Base-by-base conservation (phyloP, 805 yeast species). In the Sugiyamaella qingdaonensis region DNA sequence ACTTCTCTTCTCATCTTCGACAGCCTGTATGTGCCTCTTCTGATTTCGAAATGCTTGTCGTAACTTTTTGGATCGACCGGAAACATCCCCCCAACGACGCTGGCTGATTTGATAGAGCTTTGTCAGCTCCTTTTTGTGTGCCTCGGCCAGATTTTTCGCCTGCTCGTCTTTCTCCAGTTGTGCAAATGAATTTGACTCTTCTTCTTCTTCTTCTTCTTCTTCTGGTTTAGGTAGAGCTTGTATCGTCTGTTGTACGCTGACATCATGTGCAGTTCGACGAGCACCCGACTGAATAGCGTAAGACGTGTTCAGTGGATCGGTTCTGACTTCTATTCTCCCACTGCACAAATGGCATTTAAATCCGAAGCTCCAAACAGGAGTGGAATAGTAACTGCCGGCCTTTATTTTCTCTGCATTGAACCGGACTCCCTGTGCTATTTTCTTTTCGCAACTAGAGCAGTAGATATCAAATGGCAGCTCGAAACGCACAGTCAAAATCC, bases 381-480 rank as follows among this genome's bases (percentile, higher is more conserved):
- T 63, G 11, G 68, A 49, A 29, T 56, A 61, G 37, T 67, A 68
- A 34, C 46, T 45, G 2, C 72, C 72, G 21, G 51, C 49, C 37
- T 54, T 57, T n/a, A 55, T 54, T 55, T 68, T 68, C 42, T 58
- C 65, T 4, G 71, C 72, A 52, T 68, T 68, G 55, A 53, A 68
- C 18, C 71, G 58, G 9, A 59, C 58, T 19, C 72, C 72, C 42
- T 58, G 58, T 5, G 63, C 64, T 10, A 68, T 53, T 31, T 56
- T 50, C 16, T 51, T 56, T 10, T 59, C 57, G 50, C 71, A 68
- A n/a, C 52, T 39, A 13, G 33, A 43, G 45, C 71, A 68, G 53
- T 56, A 56, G 11, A 66, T 56, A 54, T 56, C 58, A 24, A 58
- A 61, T 4, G 72, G 71, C 4, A 64, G 60, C 43, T 64, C 71